These are phyloP conservation scores for Sechiopsis laciniata DNA, from an alignment of 306 rosid genomes.

Conservation along the genomic window DNA sequence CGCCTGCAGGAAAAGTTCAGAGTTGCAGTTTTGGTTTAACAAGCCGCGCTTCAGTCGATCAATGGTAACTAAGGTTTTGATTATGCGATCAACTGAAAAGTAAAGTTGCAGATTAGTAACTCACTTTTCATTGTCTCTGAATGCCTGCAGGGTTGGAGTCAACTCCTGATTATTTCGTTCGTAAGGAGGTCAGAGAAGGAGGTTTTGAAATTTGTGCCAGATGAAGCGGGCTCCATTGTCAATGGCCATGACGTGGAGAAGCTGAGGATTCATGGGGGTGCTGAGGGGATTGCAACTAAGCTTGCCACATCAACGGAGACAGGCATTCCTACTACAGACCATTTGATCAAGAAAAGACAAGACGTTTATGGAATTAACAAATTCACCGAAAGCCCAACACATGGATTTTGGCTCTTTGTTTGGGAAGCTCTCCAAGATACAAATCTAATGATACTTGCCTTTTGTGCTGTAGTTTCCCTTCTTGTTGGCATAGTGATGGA, in stretches of 20 bases:
- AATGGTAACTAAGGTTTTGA: conserved; percentile 55
- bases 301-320: conserved; percentile 46
- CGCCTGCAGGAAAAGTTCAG: conserved; percentile 83
- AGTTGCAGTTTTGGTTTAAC: conserved; percentile 97
- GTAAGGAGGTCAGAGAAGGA: conserved; percentile 73
- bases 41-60: conserved; percentile 97
- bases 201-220: conserved; percentile 84
- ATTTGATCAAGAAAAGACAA: conserved; percentile 55
- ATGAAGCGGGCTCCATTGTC: conserved; percentile 67
- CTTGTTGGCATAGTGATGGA: conserved; percentile 75
- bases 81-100: conserved; percentile 11
- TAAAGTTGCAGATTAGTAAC: conserved; percentile 1
- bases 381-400: conserved; percentile 68
- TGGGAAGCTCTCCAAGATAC: conserved; percentile 99
- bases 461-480: conserved; percentile 76
- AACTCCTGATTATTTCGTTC: conserved; percentile 59
- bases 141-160: conserved; percentile 54
- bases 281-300: conserved; percentile 56
- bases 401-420: conserved; percentile 71
- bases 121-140: conserved; percentile 20
- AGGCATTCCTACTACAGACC: conserved; percentile 69
- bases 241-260: conserved; percentile 86
- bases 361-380: conserved; percentile 74
- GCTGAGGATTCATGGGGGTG: conserved; percentile 63
- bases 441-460: conserved; percentile 84